phyloP scores from a whole-genome alignment of 1,139 yeast genomes.

The Yamadazyma atlantica region DNA sequence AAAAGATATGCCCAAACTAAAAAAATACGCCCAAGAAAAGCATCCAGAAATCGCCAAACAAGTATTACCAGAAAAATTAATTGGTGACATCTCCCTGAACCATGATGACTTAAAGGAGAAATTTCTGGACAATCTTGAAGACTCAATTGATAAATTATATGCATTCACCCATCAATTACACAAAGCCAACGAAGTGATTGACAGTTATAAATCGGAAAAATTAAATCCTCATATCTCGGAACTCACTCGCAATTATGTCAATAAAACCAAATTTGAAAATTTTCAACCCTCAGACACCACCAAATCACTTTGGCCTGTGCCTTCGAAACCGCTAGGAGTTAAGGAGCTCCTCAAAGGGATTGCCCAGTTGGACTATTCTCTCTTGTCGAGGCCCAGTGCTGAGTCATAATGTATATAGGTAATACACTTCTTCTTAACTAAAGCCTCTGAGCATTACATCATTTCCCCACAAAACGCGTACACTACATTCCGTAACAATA shows the following conservation, averaged over 20 bases:
- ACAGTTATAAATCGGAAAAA: constrained; percentile 15
- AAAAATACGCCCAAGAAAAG: constrained; percentile 10
- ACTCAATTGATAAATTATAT: constrained; percentile 24
- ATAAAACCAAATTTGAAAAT: constrained; percentile 16
- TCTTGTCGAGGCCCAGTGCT: too few relatives aligned
- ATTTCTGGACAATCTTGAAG: constrained; percentile 19
- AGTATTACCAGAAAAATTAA: constrained; percentile 6
- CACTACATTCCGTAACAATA: too few relatives aligned
- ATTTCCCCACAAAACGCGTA: too few relatives aligned
- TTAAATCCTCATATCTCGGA: constrained; percentile 20
- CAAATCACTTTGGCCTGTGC: constrained; percentile 18
- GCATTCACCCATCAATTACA: constrained; percentile 22
- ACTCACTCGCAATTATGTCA: constrained; percentile 20
- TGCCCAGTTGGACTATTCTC: constrained; percentile 15
- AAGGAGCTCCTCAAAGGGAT: constrained; percentile 23
- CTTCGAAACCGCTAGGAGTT: constrained; percentile 17
- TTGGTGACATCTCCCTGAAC: constrained; percentile 6
- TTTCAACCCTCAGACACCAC: not conserved
- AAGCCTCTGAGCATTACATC: too few relatives aligned
- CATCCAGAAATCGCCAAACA: constrained; percentile 6
- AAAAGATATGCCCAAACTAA: not conserved
- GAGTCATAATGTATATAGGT: too few relatives aligned
- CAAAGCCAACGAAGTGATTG: constrained; percentile 22
- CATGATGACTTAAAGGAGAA: constrained; percentile 11
- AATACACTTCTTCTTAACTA: too few relatives aligned